Evolutionary conservation across 2,329 filamentous ascomycete genomes (phyloP), one percentile per base, ranked within the genome.

Genomic region (Verticillium dahliae): DNA sequence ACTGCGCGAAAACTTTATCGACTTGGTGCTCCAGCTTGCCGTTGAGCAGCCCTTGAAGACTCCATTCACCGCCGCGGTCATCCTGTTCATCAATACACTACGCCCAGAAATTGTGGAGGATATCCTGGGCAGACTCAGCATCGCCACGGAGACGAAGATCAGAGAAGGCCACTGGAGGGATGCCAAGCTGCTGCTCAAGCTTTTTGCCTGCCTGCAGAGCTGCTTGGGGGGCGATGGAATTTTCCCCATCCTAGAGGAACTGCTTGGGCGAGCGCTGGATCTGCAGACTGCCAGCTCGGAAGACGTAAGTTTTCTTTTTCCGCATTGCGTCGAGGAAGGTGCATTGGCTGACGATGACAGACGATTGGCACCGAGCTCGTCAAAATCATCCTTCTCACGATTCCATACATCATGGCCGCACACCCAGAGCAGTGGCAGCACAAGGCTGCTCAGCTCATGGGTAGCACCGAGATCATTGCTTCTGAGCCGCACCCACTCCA

Each of bases 41-140:
- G 74, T 91, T 39, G 95, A 99, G 77, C 95, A 99, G 77, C 95
- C 95, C 1, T 89, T 99, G 75, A 98, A 98, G 81, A 96, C 92
- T n/a, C 94, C 95, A 0, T 98, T 97, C 72, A 84, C 96, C 41
- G 92, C 93, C 10, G 91, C 90, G 22, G 88, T 94, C 14, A 84
- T 96, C 54, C 82, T 97, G 62, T 84, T 92, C 61, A 84, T 88
- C 66, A 97, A 98, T 77, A 84, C 85, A 33, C 78, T 90, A 68
- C 92, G 91, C 71, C 81, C 89, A 4, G 90, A 95, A 67, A 81
- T 96, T 39, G 85, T 89, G 37, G 81, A 82, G 41, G 85, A 92
- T 65, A 80, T 96, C 22, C 80, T 98, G 67, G 81, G 78, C 59
- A 85, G 84, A 67, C 79, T 88, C 54, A 82, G 83, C 1, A 78